A percentile compares a stretch with the other conserved stretches of the same genome.
These are phyloP conservation scores for Brassica incana DNA, from an alignment of 345 rosid genomes.

Conservation along the genomic window DNA sequence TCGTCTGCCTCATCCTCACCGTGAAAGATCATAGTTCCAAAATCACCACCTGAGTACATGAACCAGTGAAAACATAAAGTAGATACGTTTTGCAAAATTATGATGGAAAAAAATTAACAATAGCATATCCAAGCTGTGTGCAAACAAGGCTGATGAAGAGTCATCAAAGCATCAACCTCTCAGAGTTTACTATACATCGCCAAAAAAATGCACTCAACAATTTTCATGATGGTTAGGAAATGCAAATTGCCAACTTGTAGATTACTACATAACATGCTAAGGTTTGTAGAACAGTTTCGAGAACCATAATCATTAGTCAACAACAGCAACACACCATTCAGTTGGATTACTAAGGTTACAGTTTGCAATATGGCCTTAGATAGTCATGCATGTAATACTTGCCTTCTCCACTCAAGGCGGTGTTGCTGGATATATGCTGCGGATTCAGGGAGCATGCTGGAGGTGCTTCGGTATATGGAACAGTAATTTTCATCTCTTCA, in stretches of 20 bases:
- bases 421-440: constrained; percentile 44
- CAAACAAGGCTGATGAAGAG: constrained; percentile 11
- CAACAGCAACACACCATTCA: constrained; percentile 10
- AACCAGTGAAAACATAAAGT: constrained; percentile 16
- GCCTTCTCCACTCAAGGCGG: constrained; percentile 60
- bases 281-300: constrained; percentile 19
- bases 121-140: constrained; percentile 9
- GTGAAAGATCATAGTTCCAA: constrained; percentile 80
- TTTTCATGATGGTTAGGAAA: constrained; percentile 1
- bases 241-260: constrained; percentile 20
- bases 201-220: constrained; percentile 17
- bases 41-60: constrained; percentile 56
- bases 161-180: constrained; percentile 14
- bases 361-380: constrained; percentile 15
- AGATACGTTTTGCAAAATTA: constrained; percentile 9
- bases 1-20: constrained; percentile 53
- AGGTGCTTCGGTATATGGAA: constrained; percentile 60
- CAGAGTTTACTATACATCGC: neutral
- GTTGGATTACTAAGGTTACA: neutral
- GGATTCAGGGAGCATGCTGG: constrained; percentile 44
- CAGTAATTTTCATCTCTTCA: constrained; percentile 73
- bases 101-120: neutral
- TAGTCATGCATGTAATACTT: constrained; percentile 36
- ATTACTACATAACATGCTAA: neutral
- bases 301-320: constrained; percentile 11